phyloP scores from a whole-genome alignment of 1,284 basidiomycete genomes.

The Rugosomyces carneus region DNA sequence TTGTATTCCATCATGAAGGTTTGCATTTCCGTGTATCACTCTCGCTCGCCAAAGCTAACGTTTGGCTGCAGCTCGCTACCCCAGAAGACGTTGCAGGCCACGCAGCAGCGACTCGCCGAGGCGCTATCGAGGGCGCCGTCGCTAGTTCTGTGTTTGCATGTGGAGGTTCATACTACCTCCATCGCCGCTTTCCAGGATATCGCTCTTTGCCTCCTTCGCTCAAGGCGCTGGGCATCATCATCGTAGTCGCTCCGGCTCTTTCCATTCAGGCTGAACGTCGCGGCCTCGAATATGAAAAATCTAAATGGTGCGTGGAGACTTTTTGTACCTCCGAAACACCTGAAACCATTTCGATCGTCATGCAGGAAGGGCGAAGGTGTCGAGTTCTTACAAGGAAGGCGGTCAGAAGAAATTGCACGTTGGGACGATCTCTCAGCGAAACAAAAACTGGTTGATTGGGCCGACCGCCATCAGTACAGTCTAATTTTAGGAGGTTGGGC shows the following conservation, averaged over 20 bases:
- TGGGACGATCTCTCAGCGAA: conserved; percentile 56
- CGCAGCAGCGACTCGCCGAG: conserved; percentile 47
- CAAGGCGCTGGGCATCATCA: conserved; percentile 68
- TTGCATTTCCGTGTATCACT: not conserved
- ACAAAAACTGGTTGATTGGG: conserved; percentile 71
- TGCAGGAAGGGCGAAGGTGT: conserved; percentile 56
- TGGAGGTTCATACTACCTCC: conserved; percentile 54
- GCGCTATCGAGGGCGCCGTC: conserved; percentile 59
- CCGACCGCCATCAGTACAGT: conserved; percentile 71
- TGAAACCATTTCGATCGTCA: not conserved
- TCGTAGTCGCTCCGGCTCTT: conserved; percentile 63
- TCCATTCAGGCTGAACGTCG: conserved; percentile 78
- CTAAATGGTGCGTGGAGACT: conserved; percentile 65
- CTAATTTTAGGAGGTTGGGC: conserved; percentile 83
- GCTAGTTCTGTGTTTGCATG: conserved; percentile 46
- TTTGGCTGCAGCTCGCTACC: conserved; percentile 31
- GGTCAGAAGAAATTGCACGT: conserved; percentile 38
- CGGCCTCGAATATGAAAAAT: conserved; percentile 65
- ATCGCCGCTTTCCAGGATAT: conserved; percentile 56
- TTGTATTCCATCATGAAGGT: conserved; percentile 14
- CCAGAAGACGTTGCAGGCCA: conserved; percentile 46
- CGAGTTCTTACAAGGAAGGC: conserved; percentile 50
- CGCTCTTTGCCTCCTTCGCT: conserved; percentile 66
- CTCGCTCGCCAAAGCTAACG: not conserved
- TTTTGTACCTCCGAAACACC: conserved; percentile 1